These are phyloP conservation scores for Pyrus pyrifolia DNA, from an alignment of 306 rosid species.

Conservation along the genomic window DNA sequence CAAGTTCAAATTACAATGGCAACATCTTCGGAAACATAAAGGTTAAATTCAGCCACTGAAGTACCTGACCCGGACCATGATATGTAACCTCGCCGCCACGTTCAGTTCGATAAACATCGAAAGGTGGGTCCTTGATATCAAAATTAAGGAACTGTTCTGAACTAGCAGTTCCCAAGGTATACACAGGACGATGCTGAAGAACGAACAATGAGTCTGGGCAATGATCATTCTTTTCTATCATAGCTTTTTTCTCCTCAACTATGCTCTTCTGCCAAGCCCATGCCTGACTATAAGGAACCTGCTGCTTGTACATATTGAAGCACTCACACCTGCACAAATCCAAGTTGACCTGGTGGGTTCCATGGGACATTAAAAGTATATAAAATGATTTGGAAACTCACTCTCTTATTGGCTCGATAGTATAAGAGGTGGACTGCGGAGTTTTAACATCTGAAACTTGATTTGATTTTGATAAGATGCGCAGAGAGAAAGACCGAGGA, in stretches of 20 bases:
- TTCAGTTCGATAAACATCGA: conserved; percentile 35
- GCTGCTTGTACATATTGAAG: conserved; percentile 48
- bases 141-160: conserved; percentile 37
- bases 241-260: conserved; percentile 26
- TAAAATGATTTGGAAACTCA: conserved; percentile 20
- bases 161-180: conserved; percentile 37
- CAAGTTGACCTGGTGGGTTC: neutral
- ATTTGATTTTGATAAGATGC: neutral
- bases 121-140: conserved; percentile 30
- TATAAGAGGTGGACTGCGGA: neutral
- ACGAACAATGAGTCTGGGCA: conserved; percentile 32
- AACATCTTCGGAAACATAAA: neutral
- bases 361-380: conserved; percentile 1
- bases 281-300: conserved; percentile 50
- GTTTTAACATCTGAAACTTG: neutral
- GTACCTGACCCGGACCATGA: conserved; percentile 53
- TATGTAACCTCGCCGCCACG: conserved; percentile 50
- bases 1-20: neutral
- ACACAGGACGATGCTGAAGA: conserved; percentile 44
- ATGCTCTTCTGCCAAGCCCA: conserved; percentile 46
- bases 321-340: conserved; percentile 55
- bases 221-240: conserved; percentile 22
- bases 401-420: neutral
- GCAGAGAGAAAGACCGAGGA: neutral
- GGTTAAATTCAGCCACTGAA: neutral